Evolutionary conservation across 345 rosid species (phyloP).

Genomic region (Ceriops decandra): DNA sequence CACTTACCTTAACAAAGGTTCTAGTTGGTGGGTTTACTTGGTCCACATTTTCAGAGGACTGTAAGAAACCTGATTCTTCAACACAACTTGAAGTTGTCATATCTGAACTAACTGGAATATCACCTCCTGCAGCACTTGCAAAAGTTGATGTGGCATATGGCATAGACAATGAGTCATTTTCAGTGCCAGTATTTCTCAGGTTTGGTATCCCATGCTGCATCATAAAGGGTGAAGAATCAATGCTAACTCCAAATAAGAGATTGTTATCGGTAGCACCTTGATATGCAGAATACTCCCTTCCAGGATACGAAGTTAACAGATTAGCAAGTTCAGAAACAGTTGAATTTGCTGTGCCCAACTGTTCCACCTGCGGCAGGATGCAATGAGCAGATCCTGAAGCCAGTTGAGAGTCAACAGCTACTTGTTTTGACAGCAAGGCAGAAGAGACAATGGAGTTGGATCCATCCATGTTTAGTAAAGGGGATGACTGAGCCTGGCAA

Average conservation of each 20-base stretch:
- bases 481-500: slow-evolving; percentile 31
- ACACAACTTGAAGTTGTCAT: slow-evolving; percentile 51
- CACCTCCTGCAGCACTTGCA: slow-evolving; percentile 31
- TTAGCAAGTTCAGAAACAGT: slow-evolving; percentile 33
- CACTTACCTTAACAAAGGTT: slow-evolving; percentile 51
- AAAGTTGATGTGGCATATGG: slow-evolving; percentile 40
- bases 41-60: slow-evolving; percentile 45
- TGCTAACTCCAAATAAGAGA: slow-evolving; percentile 45
- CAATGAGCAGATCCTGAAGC: slow-evolving; percentile 26
- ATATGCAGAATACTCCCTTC: slow-evolving; percentile 38
- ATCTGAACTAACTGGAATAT: slow-evolving; percentile 38
- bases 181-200: slow-evolving; percentile 34
- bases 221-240: slow-evolving; percentile 41
- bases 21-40: slow-evolving; percentile 40
- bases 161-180: slow-evolving; percentile 30
- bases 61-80: slow-evolving; percentile 50
- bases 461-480: slow-evolving; percentile 27
- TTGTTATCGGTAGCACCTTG: slow-evolving; percentile 37
- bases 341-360: slow-evolving; percentile 29
- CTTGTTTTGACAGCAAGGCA: slow-evolving; percentile 27
- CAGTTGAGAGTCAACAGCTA: slow-evolving; percentile 23
- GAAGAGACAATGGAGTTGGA: slow-evolving; percentile 25
- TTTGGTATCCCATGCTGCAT: slow-evolving; percentile 40
- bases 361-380: slow-evolving; percentile 38
- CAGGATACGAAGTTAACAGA: slow-evolving; percentile 44